phyloP scores from a whole-genome alignment of 1,284 basidiomycete genomes.

The Rhodotorula sp. region DNA sequence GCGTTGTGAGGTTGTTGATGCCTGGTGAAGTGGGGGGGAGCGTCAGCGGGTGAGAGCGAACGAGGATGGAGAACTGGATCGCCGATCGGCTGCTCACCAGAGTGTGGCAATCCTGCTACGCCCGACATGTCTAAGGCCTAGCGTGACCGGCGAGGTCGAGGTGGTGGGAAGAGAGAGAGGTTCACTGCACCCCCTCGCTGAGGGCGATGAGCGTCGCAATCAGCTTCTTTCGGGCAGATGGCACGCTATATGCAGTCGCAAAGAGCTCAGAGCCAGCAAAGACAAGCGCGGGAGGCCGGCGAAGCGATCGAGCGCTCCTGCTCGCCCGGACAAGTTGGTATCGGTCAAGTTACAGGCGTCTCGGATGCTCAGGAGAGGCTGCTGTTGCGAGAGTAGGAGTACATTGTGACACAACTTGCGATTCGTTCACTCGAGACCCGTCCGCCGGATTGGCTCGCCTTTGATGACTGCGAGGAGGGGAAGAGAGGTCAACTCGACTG shows the following conservation, averaged over 20 bases:
- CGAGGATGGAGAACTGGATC: background rate
- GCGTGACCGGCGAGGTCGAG: background rate
- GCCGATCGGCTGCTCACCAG: background rate
- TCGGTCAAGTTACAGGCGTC: too few species aligned
- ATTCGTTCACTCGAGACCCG: conserved; percentile 4
- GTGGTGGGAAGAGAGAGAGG: background rate
- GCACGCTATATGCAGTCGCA: too few species aligned
- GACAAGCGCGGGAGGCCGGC: too few species aligned
- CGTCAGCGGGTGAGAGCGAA: background rate
- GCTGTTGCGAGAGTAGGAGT: too few species aligned
- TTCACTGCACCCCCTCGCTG: background rate
- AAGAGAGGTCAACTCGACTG: accelerated
- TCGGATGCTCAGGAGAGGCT: too few species aligned
- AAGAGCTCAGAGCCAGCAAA: too few species aligned
- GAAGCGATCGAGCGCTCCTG: too few species aligned
- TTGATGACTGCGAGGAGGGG: conserved; percentile 28
- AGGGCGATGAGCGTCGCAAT: background rate
- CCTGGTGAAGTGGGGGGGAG: conserved; percentile 6
- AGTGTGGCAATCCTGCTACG: too few species aligned
- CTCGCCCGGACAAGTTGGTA: too few species aligned
- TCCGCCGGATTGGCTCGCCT: conserved; percentile 39
- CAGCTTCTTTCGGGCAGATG: too few species aligned
- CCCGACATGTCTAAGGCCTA: too few species aligned
- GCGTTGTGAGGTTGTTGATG: conserved; percentile 30
- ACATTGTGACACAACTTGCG: too few species aligned